Evolutionary conservation across 495 filamentous ascomycete species (phyloP).

Genomic region (Achaetomiella virescens): DNA sequence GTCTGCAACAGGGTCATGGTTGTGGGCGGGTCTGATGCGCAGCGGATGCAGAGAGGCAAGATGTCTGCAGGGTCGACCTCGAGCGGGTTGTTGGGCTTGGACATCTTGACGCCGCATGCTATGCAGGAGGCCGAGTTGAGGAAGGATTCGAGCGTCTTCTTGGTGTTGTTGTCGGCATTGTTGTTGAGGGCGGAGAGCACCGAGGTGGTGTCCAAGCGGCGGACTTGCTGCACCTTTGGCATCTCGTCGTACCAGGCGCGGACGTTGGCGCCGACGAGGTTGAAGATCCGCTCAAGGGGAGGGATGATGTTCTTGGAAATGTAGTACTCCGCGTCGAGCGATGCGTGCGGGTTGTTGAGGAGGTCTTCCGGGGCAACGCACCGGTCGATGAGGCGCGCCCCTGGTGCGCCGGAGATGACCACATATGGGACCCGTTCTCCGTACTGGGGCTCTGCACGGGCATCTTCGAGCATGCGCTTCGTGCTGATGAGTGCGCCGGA

Average conservation of each 20-base stretch:
- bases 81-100: conserved; percentile 23
- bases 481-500: conserved; percentile 80
- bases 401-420: conserved; percentile 80
- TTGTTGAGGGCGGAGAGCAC: not conserved
- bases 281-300: conserved; percentile 93
- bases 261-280: conserved; percentile 90
- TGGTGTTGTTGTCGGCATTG: conserved; percentile 1
- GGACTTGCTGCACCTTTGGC: conserved; percentile 78
- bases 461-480: conserved; percentile 77
- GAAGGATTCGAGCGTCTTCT: conserved; percentile 78
- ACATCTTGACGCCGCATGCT: conserved; percentile 65
- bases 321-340: conserved; percentile 95
- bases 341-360: conserved; percentile 65
- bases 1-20: conserved; percentile 57
- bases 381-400: conserved; percentile 78
- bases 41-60: conserved; percentile 54
- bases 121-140: conserved; percentile 74
- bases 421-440: conserved; percentile 94
- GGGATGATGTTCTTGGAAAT: conserved; percentile 94
- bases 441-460: conserved; percentile 84
- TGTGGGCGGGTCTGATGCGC: conserved; percentile 48
- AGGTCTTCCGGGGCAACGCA: conserved; percentile 82
- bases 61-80: not conserved
- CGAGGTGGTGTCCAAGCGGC: conserved; percentile 45
- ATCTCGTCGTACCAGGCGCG: conserved; percentile 92